These are phyloP conservation scores for Lipomyces sp. DNA, from an alignment of 805 yeast genomes.

Conservation along the genomic window DNA sequence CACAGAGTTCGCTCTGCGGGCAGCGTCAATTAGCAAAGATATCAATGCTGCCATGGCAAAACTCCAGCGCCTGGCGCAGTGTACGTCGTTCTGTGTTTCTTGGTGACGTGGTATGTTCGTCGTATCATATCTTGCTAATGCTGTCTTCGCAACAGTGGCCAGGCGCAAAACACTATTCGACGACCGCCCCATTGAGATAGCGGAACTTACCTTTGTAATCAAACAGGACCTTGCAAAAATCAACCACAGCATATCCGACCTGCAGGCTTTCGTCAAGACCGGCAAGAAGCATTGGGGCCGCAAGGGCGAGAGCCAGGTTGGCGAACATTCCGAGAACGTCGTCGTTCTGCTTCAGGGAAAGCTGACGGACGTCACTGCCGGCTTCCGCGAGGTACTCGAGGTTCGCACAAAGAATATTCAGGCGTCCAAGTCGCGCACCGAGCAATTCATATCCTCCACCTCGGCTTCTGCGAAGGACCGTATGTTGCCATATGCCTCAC, in stretches of 20 bases:
- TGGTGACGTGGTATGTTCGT: not conserved
- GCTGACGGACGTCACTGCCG: slow-evolving; percentile 88
- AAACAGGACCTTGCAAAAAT: slow-evolving; percentile 81
- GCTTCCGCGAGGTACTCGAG: slow-evolving; percentile 85
- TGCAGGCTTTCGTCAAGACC: slow-evolving; percentile 51
- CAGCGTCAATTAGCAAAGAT: slow-evolving; percentile 82
- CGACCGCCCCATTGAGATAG: slow-evolving; percentile 90
- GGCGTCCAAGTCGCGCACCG: slow-evolving; percentile 75
- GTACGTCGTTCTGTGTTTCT: slow-evolving; percentile 24
- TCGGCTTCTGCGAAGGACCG: slow-evolving; percentile 33
- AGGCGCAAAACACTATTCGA: slow-evolving; percentile 87
- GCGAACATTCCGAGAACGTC: slow-evolving; percentile 78
- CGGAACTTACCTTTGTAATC: slow-evolving; percentile 79
- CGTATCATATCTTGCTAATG: not conserved
- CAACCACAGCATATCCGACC: slow-evolving; percentile 62
- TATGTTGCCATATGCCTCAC: slow-evolving; percentile 2
- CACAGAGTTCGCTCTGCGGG: slow-evolving; percentile 65
- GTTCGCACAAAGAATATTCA: slow-evolving; percentile 80
- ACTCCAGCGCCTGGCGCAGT: slow-evolving; percentile 70
- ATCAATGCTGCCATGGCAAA: slow-evolving; percentile 81
- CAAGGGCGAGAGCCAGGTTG: slow-evolving; percentile 54
- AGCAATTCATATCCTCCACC: slow-evolving; percentile 64
- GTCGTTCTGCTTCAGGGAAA: slow-evolving; percentile 82
- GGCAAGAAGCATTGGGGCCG: slow-evolving; percentile 37
- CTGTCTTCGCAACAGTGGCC: slow-evolving; percentile 49